Conservation (phyloP, 495 filamentous ascomycete species). For the Hypoxylon intermedium region DNA sequence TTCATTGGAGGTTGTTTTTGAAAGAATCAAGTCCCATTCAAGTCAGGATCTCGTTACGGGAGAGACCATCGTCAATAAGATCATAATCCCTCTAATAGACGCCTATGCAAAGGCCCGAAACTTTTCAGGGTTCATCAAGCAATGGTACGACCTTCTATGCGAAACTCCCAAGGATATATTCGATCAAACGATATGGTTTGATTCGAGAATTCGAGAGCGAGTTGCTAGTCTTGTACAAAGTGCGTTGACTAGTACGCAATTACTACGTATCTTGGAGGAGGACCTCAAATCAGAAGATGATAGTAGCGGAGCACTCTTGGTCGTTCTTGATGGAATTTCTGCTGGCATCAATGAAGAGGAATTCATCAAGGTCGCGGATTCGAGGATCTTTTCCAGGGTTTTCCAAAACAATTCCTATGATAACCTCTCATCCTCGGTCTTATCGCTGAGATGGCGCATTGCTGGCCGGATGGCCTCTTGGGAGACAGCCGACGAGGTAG, state of each 20-base stretch:
- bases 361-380: constrained; percentile 46
- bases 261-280: constrained; percentile 54
- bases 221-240: constrained; percentile 52
- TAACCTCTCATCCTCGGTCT: constrained; percentile 20
- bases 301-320: constrained; percentile 42
- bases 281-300: constrained; percentile 45
- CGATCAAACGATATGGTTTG: constrained; percentile 63
- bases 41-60: constrained; percentile 22
- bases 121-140: constrained; percentile 67
- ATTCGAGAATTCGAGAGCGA: constrained; percentile 60
- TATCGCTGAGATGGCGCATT: constrained; percentile 49
- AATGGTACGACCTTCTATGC: constrained; percentile 71
- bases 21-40: constrained; percentile 30
- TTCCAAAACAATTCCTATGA: constrained; percentile 29
- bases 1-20: constrained; percentile 22
- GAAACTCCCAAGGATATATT: constrained; percentile 46
- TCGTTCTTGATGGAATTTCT: constrained; percentile 58
- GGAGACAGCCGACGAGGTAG: constrained; percentile 43
- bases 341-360: constrained; percentile 54
- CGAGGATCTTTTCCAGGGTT: constrained; percentile 43
- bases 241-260: constrained; percentile 55
- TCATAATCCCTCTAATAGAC: constrained; percentile 66
- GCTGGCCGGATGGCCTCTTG: constrained; percentile 45
- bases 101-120: constrained; percentile 72
- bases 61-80: constrained; percentile 41